Base-by-base conservation (phyloP, 2,329 filamentous ascomycete genomes). In the Sporothrix globosa region DNA sequence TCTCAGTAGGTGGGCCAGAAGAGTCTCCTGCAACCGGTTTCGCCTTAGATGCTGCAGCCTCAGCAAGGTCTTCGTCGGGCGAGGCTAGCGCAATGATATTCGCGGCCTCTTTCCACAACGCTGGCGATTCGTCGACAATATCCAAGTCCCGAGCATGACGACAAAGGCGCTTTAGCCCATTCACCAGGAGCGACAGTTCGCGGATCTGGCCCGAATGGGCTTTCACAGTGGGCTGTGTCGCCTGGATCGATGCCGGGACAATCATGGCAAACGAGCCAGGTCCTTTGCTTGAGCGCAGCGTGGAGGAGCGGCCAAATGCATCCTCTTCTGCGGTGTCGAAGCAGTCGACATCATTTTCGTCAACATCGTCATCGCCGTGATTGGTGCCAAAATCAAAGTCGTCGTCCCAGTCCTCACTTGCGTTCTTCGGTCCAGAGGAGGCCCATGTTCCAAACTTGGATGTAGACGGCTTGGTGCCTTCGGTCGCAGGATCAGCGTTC, bases 321-420 rank as follows among this genome's bases (percentile, higher is more conserved):
- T 68, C 34, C 5, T 54, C 70, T 11, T 60, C 71, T 3, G 70
- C 68, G 13, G 44, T 52, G 27, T 56, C 70, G 27, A 71, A 67
- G 11, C 39, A 68, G 5, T 50, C 50, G 19, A 70, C 27, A 19
- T 34, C 21, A 11, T 63, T 50, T 13, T 58, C 66, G 3, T 60
- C 61, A 11, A 21, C 53, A 17, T 3, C 54, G 34, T 78, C 78
- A 34, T 78, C 78, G 46, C 79, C 79, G 50, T 79, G 77, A n/a
- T 79, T 76, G 56, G 81, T 82, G 44, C 83, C 85, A 77, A 95
- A 94, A 72, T 95, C 91, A 75, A 96, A 96, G 78, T 96, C 92
- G 73, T 94, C 91, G 75, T 95, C 92, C 92, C 92, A 96, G 76
- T 96, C 92, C 77, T 96, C 92, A 72, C 90, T 94, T 13, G 90